phyloP scores from a whole-genome alignment of 371 early-diverging fungal genomes.

The Actinomortierella ambigua region DNA sequence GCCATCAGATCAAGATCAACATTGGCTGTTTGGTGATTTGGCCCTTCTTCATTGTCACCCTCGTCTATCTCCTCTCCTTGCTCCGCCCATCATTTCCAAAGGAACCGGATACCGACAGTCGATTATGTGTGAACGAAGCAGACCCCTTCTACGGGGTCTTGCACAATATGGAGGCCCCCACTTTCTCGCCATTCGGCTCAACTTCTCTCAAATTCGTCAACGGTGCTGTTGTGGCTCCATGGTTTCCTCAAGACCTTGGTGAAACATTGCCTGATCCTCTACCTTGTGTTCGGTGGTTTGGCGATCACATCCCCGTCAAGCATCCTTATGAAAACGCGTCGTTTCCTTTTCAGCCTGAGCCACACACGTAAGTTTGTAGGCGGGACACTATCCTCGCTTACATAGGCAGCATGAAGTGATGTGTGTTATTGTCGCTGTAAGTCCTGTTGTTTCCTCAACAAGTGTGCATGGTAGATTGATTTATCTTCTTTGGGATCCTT shows the following conservation, averaged over 20 bases:
- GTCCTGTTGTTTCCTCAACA: no score
- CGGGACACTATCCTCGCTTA: no score
- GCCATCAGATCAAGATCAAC: constrained; percentile 64
- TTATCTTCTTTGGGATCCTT: no score
- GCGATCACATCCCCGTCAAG: constrained; percentile 26
- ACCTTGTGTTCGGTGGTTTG: constrained; percentile 44
- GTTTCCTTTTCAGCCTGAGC: constrained; percentile 5
- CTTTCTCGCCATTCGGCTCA: neutral
- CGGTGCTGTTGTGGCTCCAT: constrained; percentile 1
- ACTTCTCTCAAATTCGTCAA: neutral
- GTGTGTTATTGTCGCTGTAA: no score
- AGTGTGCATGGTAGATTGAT: no score
- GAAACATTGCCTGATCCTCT: neutral
- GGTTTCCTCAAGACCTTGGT: constrained; percentile 10
- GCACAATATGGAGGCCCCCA: neutral
- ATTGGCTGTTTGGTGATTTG: constrained; percentile 62
- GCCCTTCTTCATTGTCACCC: constrained; percentile 53
- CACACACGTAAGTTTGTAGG: constrained; percentile 29
- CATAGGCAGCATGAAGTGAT: no score
- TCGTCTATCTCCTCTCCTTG: constrained; percentile 18
- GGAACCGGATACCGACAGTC: neutral
- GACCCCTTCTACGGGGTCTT: constrained; percentile 7
- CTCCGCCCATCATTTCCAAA: neutral
- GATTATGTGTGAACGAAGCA: constrained; percentile 28
- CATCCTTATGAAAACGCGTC: constrained; percentile 25